A percentile compares a stretch with the other conserved stretches of the same genome.
Evolutionary conservation across 2,329 filamentous ascomycete genomes (phyloP).

Genomic region (Pyricularia sp.): DNA sequence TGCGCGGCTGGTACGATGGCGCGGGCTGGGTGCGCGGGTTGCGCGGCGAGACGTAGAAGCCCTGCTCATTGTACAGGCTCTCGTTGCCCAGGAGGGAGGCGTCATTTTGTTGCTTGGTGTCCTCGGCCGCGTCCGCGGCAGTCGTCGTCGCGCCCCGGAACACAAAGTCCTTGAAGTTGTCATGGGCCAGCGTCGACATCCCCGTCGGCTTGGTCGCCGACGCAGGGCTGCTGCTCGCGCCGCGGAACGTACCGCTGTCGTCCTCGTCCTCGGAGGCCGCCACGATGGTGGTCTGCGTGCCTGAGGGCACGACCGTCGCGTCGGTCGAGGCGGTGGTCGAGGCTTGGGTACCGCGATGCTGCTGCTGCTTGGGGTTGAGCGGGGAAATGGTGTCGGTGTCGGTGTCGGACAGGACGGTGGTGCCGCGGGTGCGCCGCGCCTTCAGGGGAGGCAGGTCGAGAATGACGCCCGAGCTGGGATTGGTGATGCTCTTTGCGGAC

Average conservation of each 20-base stretch:
- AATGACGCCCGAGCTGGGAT: neutral
- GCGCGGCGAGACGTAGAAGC: conserved; percentile 3
- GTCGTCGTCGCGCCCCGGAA: neutral
- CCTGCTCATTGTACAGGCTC: conserved; percentile 2
- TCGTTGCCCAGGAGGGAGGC: neutral
- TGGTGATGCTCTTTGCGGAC: neutral
- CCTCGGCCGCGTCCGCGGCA: neutral
- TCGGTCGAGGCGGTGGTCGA: neutral
- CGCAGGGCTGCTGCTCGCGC: neutral
- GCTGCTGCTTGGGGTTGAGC: neutral
- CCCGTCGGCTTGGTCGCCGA: neutral
- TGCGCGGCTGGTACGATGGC: neutral
- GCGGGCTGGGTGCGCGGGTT: neutral
- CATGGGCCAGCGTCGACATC: neutral
- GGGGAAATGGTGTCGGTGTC: neutral
- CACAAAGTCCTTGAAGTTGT: neutral
- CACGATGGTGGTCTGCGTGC: neutral
- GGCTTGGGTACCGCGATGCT: neutral
- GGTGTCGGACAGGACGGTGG: neutral
- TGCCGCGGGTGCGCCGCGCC: neutral
- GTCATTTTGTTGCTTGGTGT: neutral
- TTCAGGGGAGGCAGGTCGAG: neutral
- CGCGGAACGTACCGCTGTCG: neutral
- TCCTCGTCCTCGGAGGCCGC: neutral
- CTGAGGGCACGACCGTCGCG: neutral